Evolutionary conservation across 176 grass and related monocot genomes (phyloP), one percentile per base, ranked within the genome.

Genomic region (Eremochloa ophiuroides): DNA sequence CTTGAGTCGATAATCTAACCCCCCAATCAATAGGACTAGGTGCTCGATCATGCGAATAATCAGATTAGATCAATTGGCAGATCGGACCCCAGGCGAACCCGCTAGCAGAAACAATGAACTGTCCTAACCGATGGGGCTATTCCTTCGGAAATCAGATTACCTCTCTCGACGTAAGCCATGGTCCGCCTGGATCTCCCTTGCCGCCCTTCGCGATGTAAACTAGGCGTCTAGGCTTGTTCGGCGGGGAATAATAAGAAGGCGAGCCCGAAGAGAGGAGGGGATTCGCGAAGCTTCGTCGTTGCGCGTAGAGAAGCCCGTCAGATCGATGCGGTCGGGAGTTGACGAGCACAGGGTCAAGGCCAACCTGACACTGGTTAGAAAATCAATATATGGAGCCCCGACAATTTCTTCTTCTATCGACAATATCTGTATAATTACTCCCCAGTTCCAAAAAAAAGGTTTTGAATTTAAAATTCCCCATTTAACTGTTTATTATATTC

Each of bases 131-230:
- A 58, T 59, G 38, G 6, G 9, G n/a, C 34, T 20, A 38, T 13
- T 46, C 10, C 16, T 35, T 23, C 3, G 10, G 27, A 70, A 38
- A 82, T 9, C 34, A 14, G 43, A 64, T 77, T 89, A 89, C 87
- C 87, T 89, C 87, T 76, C 78, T 89, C 87, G 66, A 89, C 73
- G 83, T 89, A 89, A 29, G 83, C 87, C 87, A 89, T 89, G 46
- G 66, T 66, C 65, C 28, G 42, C 35, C 29, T 17, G 82, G 64
- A 85, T 73, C 78, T 16, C 41, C 44, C 62, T 85, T 77, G 43
- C 72, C 22, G 27, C 27, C 34, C 65, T 66, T 78, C 33, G 58
- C 65, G 65, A 70, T 70, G 71, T 6, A 76, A 85, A 37, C 42
- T 46, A 64, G 34, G 34, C 34, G 34, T 35, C 34, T 35, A 35